A percentile compares a stretch with the other conserved stretches of the same genome.
Evolutionary conservation across 202 grass and related monocot species (phyloP).

Genomic region (Alloteropsis angusta): DNA sequence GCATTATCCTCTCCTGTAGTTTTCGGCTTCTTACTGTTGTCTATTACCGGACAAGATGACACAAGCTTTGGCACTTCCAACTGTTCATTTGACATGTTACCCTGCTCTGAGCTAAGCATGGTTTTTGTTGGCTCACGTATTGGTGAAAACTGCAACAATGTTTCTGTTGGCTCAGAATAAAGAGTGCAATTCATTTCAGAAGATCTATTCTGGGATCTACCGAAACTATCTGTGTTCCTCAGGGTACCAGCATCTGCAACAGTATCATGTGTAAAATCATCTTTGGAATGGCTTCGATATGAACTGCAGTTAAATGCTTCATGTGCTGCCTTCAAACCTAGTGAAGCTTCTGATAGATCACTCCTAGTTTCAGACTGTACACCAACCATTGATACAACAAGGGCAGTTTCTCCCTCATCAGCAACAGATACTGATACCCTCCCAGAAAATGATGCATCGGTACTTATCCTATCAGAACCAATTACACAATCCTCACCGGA

Average conservation of each 20-base stretch:
- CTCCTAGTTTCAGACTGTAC: constrained; percentile 28
- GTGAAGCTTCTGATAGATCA: constrained; percentile 21
- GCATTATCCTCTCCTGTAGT: constrained; percentile 27
- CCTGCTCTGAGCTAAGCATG: constrained; percentile 21
- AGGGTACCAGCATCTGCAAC: constrained; percentile 17
- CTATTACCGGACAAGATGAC: constrained; percentile 25
- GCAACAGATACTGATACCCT: constrained; percentile 93
- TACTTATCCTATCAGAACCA: constrained; percentile 38
- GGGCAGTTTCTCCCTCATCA: constrained; percentile 94
- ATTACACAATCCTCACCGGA: constrained; percentile 25
- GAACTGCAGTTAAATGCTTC: constrained; percentile 31
- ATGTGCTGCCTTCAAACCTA: constrained; percentile 14
- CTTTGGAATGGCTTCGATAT: constrained; percentile 19
- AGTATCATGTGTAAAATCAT: constrained; percentile 21
- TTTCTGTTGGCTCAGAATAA: constrained; percentile 30
- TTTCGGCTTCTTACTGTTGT: constrained; percentile 11
- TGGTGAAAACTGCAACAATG: constrained; percentile 38
- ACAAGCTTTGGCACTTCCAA: constrained; percentile 17
- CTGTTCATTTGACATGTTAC: constrained; percentile 15
- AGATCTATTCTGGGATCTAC: constrained; percentile 8
- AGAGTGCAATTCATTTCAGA: constrained; percentile 18
- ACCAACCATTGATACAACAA: constrained; percentile 90
- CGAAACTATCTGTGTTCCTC: constrained; percentile 23
- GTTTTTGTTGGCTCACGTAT: constrained; percentile 32
- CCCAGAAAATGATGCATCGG: constrained; percentile 60